Base-by-base conservation (phyloP, 352 stramenopile species). In the Albugo laibachii region DNA sequence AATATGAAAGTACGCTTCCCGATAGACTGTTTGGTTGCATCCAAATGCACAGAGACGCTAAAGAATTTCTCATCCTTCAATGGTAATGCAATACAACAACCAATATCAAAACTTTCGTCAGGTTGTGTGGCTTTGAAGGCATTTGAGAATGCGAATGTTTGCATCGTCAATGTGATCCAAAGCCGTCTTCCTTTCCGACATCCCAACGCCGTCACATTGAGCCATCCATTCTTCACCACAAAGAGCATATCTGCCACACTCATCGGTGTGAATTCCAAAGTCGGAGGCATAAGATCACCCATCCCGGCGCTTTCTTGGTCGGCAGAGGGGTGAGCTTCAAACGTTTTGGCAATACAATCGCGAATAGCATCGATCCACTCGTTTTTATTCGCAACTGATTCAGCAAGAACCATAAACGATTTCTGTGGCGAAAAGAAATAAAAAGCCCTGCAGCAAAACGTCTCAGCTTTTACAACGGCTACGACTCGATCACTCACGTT, bases 381-480 rank as follows among this genome's bases (percentile, higher is more conserved):
- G 1, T 48, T 21, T 52, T 86, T 85, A 18, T 80, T 71, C 45
- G 65, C 57, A 15, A 81, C 61, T 6, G 70, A 81, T 12, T 80
- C 59, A 5, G 78, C 61, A 11, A 91, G 57, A 27, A 91, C 55
- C 41, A 91, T 83, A 45, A 91, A 91, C 20, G 78, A 91, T 60
- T 91, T 91, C 15, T 84, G 63, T n/a, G 70, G 77, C 1, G 78
- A 91, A 44, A 80, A 83, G 36, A 91, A 91, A 48, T 79, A 84
- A 45, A 91, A 86, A 0, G 78, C 78, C 43, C 72, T 91, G 45
- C 2, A 53, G n/a, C n/a, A 14, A 14, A 14, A 18, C n/a, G 35
- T 44, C 31, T 49, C 21, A 36, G 45, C 19, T 12, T 45, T 37
- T 6, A 40, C 3, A 31, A 31, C 8, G 24, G 24, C 3, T 31